phyloP scores from a whole-genome alignment of 1,284 basidiomycete species.

The Microbotryomycetes sp. region DNA sequence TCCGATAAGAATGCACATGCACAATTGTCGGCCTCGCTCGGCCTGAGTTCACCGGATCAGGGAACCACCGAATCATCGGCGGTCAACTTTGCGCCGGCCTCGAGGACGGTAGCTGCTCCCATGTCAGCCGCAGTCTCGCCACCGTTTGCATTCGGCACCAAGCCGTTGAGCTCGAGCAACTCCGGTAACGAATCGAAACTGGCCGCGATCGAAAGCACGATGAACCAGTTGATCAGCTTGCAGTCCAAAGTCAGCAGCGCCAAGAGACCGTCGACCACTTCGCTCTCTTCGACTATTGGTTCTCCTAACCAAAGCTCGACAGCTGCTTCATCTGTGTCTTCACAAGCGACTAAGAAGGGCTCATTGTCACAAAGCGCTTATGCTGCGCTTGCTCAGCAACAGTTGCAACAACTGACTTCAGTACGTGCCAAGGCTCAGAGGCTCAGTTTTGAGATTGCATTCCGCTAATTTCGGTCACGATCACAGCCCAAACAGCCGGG shows the following conservation, averaged over 20 bases:
- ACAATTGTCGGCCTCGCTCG: slow-evolving; percentile 22
- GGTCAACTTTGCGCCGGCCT: neutral
- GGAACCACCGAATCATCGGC: neutral
- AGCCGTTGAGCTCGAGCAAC: neutral
- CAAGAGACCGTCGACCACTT: neutral
- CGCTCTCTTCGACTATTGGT: neutral
- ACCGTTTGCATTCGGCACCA: neutral
- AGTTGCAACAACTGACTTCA: slow-evolving; percentile 7
- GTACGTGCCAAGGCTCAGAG: too few relatives aligned
- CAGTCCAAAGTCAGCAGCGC: slow-evolving; percentile 11
- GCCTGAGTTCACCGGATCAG: slow-evolving; percentile 16
- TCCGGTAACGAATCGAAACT: slow-evolving; percentile 18
- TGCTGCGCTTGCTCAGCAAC: slow-evolving; percentile 16
- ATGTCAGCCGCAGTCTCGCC: neutral
- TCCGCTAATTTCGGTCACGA: too few relatives aligned
- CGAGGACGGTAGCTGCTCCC: neutral
- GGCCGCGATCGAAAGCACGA: slow-evolving; percentile 29
- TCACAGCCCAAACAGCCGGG: neutral
- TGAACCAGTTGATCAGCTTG: slow-evolving; percentile 33
- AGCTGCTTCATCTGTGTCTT: neutral
- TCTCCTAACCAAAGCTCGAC: neutral
- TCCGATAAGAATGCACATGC: slow-evolving; percentile 5
- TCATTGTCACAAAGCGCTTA: neutral
- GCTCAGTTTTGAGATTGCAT: too few relatives aligned
- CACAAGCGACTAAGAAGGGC: neutral